phyloP scores from a whole-genome alignment of 176 grass and related monocot genomes.

The Saccharum officinarum region DNA sequence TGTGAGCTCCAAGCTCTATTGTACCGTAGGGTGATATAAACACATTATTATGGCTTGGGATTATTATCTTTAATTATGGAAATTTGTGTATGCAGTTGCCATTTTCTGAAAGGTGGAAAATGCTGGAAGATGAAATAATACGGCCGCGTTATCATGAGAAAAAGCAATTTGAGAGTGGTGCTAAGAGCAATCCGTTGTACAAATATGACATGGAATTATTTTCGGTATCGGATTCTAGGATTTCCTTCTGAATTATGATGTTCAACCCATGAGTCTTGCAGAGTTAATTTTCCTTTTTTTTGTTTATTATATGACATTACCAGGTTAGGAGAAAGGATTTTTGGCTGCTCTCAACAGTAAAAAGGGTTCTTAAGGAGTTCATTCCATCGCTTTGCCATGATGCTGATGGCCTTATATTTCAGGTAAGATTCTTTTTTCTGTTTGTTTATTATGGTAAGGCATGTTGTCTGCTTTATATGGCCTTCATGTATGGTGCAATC shows the following conservation, averaged over 20 bases:
- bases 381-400: constrained; percentile 92
- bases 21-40: neutral
- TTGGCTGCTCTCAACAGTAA: constrained; percentile 90
- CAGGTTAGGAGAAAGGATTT: constrained; percentile 98
- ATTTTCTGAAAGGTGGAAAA: constrained; percentile 95
- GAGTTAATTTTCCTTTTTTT: neutral
- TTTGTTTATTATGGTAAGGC: neutral
- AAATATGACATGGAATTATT: constrained; percentile 99
- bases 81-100: constrained; percentile 65
- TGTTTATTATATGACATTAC: constrained; percentile 21
- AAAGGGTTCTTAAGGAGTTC: constrained; percentile 74
- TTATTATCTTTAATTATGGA: constrained; percentile 25
- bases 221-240: constrained; percentile 50
- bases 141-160: constrained; percentile 72
- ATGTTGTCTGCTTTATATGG: neutral
- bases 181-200: constrained; percentile 76
- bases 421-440: constrained; percentile 52
- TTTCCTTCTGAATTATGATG: constrained; percentile 13
- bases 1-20: neutral
- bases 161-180: constrained; percentile 75
- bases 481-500: neutral
- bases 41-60: neutral
- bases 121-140: constrained; percentile 95
- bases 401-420: constrained; percentile 99
- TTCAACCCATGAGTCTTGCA: neutral